Conservation (phyloP, 2,329 filamentous ascomycete species). For the Cladobotryum protrusum region DNA sequence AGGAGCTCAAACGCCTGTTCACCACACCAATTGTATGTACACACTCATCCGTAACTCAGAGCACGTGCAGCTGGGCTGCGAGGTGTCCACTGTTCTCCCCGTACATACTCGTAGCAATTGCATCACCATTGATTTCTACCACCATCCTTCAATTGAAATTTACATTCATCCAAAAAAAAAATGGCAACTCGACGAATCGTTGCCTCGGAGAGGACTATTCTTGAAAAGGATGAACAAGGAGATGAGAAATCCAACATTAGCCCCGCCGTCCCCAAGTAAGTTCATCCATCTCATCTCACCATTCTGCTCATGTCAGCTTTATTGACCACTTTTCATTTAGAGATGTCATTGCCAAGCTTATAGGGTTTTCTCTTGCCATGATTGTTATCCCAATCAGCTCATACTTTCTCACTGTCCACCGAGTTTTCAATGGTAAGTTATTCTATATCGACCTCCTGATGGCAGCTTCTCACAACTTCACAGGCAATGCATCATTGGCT, state of each 20-base stretch:
- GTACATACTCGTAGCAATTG: neutral
- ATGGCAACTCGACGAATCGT: constrained; percentile 69
- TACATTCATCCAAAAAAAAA: constrained; percentile 20
- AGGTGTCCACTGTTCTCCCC: neutral
- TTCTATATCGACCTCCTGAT: neutral
- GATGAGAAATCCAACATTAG: constrained; percentile 62
- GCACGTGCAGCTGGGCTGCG: too few species aligned
- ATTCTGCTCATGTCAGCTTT: neutral
- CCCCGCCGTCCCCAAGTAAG: constrained; percentile 79
- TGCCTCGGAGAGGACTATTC: constrained; percentile 57
- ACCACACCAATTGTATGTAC: too few species aligned
- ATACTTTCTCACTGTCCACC: constrained; percentile 76
- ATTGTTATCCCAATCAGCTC: constrained; percentile 77
- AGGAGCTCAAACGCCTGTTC: too few species aligned
- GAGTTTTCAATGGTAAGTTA: constrained; percentile 65
- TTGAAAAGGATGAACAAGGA: constrained; percentile 52
- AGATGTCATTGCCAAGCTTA: constrained; percentile 81
- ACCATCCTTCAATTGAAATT: constrained; percentile 2
- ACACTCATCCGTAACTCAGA: too few species aligned
- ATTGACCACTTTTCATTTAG: constrained; percentile 34
- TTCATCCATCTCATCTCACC: constrained; percentile 14
- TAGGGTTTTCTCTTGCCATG: constrained; percentile 90
- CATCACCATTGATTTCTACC: neutral
- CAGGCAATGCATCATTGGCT: constrained; percentile 83
- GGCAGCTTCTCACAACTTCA: constrained; percentile 7